A percentile compares a stretch with the other conserved stretches of the same genome.
These are phyloP conservation scores for Persicaria maculosa DNA, from an alignment of 148 eudicot genomes.

Conservation along the genomic window DNA sequence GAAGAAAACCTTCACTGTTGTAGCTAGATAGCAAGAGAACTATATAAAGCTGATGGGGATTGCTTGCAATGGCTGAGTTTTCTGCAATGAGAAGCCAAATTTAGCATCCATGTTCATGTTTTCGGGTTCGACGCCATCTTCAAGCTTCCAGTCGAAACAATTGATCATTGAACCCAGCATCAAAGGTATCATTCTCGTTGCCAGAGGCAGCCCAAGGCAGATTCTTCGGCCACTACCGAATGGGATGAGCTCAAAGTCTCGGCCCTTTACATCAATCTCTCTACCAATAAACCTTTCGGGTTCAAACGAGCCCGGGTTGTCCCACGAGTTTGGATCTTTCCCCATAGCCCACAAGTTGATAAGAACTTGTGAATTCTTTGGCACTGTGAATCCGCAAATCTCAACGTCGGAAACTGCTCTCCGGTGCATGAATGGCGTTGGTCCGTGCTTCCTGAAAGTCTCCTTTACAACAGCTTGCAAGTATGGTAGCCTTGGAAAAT, in stretches of 20 bases:
- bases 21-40: neutral
- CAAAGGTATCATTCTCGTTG: constrained; percentile 22
- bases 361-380: constrained; percentile 27
- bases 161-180: constrained; percentile 25
- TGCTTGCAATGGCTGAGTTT: constrained; percentile 17
- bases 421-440: constrained; percentile 27
- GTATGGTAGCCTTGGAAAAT: constrained; percentile 22
- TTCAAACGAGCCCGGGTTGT: constrained; percentile 20
- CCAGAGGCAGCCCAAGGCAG: constrained; percentile 31
- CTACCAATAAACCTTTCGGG: constrained; percentile 30
- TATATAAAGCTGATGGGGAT: constrained; percentile 10
- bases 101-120: constrained; percentile 27
- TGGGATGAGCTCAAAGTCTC: neutral
- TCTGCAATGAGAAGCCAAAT: constrained; percentile 21
- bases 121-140: constrained; percentile 18
- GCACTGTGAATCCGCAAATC: constrained; percentile 16
- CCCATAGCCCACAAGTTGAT: constrained; percentile 38
- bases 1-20: no score
- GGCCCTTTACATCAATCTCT: constrained; percentile 26
- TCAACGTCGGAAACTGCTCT: constrained; percentile 14
- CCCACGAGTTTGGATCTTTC: constrained; percentile 23
- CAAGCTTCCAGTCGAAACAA: constrained; percentile 30
- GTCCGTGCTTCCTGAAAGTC: constrained; percentile 28
- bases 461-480: constrained; percentile 30
- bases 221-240: constrained; percentile 13